These are phyloP conservation scores for Leccinum fibrillosum DNA, from an alignment of 768 basidiomycete species.

Conservation along the genomic window DNA sequence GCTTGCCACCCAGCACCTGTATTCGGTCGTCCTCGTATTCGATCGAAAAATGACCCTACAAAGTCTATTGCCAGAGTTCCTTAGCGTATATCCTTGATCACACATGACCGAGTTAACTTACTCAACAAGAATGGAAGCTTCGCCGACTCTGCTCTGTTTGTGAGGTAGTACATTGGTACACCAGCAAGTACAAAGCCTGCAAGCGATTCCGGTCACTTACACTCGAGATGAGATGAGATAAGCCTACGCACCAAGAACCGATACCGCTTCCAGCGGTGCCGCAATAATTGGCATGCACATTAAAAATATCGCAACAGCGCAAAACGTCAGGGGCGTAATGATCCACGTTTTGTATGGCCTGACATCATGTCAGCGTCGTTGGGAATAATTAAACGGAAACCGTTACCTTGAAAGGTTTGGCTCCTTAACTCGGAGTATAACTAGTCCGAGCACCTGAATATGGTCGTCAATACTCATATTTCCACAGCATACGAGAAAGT, in stretches of 20 bases:
- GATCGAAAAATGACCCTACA: constrained; percentile 40
- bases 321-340: constrained; percentile 85
- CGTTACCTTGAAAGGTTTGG: constrained; percentile 76
- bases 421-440: constrained; percentile 87
- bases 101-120: constrained; percentile 28
- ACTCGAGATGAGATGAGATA: not conserved
- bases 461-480: constrained; percentile 1
- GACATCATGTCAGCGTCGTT: not conserved
- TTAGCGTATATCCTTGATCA: constrained; percentile 1
- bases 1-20: constrained; percentile 72
- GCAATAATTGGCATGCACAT: constrained; percentile 94
- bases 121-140: constrained; percentile 30
- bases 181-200: constrained; percentile 77
- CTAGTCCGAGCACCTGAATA: constrained; percentile 75
- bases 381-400: not conserved
- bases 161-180: constrained; percentile 80
- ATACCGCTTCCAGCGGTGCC: constrained; percentile 82
- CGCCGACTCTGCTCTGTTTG: constrained; percentile 49
- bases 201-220: not conserved
- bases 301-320: constrained; percentile 58
- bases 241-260: constrained; percentile 69
- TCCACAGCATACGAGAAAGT: not conserved
- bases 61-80: constrained; percentile 32
- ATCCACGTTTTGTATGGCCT: constrained; percentile 95
- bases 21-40: constrained; percentile 49